Percentiles rank a stretch among this genome's conserved stretches.
These are phyloP conservation scores for Microcyclospora pomicola DNA, from an alignment of 2,329 filamentous ascomycete species.

Conservation along the genomic window DNA sequence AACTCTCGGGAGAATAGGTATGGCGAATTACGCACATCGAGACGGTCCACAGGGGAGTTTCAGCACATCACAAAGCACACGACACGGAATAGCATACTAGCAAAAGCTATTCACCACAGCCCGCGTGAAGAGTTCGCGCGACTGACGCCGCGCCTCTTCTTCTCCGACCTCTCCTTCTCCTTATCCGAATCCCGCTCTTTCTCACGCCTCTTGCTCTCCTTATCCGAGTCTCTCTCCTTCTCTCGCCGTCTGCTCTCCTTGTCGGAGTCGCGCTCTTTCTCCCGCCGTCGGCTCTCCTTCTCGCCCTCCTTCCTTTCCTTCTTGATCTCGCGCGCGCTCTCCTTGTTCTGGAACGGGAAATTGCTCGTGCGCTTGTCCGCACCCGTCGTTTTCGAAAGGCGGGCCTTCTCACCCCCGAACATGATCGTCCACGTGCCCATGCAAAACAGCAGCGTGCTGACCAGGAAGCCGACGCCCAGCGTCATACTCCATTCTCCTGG, in stretches of 20 bases:
- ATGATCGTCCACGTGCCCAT: constrained; percentile 52
- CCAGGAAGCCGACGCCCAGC: constrained; percentile 44
- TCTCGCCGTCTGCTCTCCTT: constrained; percentile 6
- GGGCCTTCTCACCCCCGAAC: constrained; percentile 41
- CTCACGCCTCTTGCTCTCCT: too few species aligned
- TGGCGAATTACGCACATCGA: too few species aligned
- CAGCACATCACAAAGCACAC: too few species aligned
- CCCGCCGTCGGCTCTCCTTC: constrained; percentile 6
- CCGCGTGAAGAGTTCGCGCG: too few species aligned
- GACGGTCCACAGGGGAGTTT: too few species aligned
- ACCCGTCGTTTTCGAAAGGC: constrained; percentile 48
- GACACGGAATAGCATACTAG: too few species aligned
- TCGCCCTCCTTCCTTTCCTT: constrained; percentile 14
- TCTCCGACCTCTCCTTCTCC: too few species aligned
- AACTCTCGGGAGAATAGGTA: too few species aligned
- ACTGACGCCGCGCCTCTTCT: too few species aligned
- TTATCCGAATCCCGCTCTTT: too few species aligned
- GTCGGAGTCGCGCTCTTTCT: constrained; percentile 5
- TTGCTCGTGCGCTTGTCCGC: constrained; percentile 53
- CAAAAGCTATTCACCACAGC: too few species aligned
- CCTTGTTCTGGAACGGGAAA: constrained; percentile 49
- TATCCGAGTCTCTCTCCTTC: too few species aligned
- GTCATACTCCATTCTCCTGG: constrained; percentile 35
- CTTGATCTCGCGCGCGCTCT: constrained; percentile 18
- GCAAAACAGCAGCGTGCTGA: constrained; percentile 42